Evolutionary conservation across 106 monocot species (phyloP), one percentile per base, ranked within the genome.

Genomic region (Phalaenopsis equestris): DNA sequence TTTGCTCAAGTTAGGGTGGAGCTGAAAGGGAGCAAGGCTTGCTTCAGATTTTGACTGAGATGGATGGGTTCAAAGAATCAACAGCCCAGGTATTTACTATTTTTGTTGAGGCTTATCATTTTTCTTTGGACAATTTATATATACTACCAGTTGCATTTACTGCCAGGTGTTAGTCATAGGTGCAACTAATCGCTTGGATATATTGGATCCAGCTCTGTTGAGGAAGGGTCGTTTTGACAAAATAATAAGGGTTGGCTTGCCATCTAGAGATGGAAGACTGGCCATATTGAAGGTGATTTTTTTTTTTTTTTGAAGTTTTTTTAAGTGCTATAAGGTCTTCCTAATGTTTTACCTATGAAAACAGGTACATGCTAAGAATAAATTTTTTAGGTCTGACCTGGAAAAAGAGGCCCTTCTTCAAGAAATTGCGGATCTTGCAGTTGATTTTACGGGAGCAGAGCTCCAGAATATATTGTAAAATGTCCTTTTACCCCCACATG

Each of bases 361-460:
- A 46, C 80, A 91, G 91, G 91, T 91, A 12, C 94, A 94, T 88
- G 94, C 94, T 37, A 89, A 85, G 80, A 94, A 94, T 80, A 94
- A 94, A 81, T 91, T 82, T 84, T 94, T 94, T 82, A 84, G 75
- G 46, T 91, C 91, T 41, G 91, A 91, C 77, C 43, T 46, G 19
- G 91, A 94, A 80, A 94, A 91, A 41, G 80, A 91, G 10, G 57
- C 41, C 3, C 88, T 94, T 80, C 82, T 94, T 30, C 81, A 89
- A 78, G 94, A 94, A 85, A 82, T 94, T 79, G 94, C 94, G 10
- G 94, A 94, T 52, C 81, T 85, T 57, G 85, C 94, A 80, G 82
- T 88, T 61, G 94, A 94, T 84, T 94, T 94, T 83, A 94, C 94
- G n/a, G 94, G 94, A 88, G 94, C 94, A 11, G 94, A 94, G 85